Conservation (phyloP, 352 stramenopile species). For the Phytopythium delawarense region DNA sequence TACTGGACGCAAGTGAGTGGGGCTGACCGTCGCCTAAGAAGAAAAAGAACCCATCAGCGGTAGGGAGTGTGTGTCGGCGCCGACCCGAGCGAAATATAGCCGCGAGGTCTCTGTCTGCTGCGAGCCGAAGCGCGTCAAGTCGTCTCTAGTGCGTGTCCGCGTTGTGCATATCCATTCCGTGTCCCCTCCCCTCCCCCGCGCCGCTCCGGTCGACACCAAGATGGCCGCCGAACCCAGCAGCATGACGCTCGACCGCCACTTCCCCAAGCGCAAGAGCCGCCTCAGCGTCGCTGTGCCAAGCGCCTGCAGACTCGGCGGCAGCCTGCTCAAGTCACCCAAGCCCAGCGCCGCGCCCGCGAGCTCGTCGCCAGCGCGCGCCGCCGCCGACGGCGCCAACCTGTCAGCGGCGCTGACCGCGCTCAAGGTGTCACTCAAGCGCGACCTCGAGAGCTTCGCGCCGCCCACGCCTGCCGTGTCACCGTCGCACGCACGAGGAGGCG, state of each 20-base stretch:
- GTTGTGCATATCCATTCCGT: neutral
- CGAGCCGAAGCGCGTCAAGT: neutral
- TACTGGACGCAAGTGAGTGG: neutral
- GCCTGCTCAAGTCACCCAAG: conserved; percentile 10
- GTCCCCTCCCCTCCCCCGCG: neutral
- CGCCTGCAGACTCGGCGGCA: conserved; percentile 20
- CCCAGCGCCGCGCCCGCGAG: conserved; percentile 11
- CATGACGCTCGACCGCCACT: conserved; percentile 57
- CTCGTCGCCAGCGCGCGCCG: neutral
- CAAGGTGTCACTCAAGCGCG: conserved; percentile 71
- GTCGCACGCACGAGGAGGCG: conserved; percentile 28
- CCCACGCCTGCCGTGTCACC: conserved; percentile 70
- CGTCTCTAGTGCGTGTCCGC: neutral
- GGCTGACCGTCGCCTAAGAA: neutral
- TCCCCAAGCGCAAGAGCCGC: conserved; percentile 67
- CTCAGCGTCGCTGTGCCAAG: conserved; percentile 18
- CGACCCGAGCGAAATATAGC: conserved; percentile 4
- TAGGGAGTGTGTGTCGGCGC: neutral
- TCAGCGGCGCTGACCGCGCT: conserved; percentile 57
- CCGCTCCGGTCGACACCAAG: neutral
- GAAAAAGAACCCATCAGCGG: conserved; percentile 2
- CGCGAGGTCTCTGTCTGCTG: neutral
- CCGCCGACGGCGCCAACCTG: conserved; percentile 42
- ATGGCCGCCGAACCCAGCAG: conserved; percentile 11
- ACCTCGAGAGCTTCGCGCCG: conserved; percentile 64